phyloP scores from a whole-genome alignment of 1,284 basidiomycete genomes.

The Afroboletus lepidellus region DNA sequence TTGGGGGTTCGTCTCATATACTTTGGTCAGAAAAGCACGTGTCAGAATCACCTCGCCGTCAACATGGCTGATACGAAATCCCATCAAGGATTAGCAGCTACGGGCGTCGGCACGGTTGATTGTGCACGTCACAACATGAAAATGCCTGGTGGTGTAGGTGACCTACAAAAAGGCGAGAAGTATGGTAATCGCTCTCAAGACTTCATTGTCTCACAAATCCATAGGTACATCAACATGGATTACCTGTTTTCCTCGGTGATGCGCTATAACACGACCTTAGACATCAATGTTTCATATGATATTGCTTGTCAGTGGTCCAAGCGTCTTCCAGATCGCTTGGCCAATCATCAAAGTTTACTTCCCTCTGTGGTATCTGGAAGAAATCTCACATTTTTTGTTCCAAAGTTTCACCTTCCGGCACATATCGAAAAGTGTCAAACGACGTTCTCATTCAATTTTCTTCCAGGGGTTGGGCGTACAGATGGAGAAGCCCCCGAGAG shows the following conservation, averaged over 20 bases:
- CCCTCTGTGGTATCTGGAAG: no score
- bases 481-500: neutral
- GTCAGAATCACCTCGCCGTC: neutral
- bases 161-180: neutral
- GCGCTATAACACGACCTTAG: no score
- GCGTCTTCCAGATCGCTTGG: no score
- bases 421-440: neutral
- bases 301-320: no score
- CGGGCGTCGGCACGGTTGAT: neutral
- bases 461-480: neutral
- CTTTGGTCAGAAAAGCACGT: neutral
- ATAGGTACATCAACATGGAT: no score
- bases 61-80: neutral
- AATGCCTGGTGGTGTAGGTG: neutral
- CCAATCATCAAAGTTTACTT: no score
- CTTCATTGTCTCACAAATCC: neutral
- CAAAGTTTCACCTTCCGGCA: neutral
- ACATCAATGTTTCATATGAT: no score
- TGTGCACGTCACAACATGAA: neutral
- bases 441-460: neutral
- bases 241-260: neutral
- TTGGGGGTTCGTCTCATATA: neutral
- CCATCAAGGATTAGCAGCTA: neutral
- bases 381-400: neutral
- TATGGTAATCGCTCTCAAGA: neutral